Percentiles rank a stretch among this genome's conserved stretches.
Conservation (phyloP, 768 basidiomycete species). For the Coprinellus aureogranulatus region DNA sequence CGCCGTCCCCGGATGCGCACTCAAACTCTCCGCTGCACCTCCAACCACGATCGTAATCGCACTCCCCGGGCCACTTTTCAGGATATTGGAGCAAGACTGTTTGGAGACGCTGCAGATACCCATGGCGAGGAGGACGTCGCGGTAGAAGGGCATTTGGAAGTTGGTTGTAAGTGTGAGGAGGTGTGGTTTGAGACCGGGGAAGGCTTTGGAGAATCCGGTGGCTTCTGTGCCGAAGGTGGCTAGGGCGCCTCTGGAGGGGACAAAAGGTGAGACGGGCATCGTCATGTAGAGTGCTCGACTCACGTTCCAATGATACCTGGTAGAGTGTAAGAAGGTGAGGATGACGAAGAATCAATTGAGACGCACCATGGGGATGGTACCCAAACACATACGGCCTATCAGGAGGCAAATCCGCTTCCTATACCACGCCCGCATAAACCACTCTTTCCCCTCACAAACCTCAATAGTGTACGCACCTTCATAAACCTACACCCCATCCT, state of each 20-base stretch:
- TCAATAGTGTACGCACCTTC: constrained; percentile 41
- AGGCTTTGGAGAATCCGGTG: constrained; percentile 84
- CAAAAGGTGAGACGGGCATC: neutral
- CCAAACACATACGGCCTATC: constrained; percentile 96
- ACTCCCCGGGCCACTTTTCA: constrained; percentile 57
- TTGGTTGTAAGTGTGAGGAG: constrained; percentile 88
- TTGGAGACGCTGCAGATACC: constrained; percentile 95
- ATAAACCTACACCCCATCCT: constrained; percentile 35
- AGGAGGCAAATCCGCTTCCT: constrained; percentile 90
- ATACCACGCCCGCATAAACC: no score
- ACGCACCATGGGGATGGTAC: constrained; percentile 88
- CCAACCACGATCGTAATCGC: constrained; percentile 96
- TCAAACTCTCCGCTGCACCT: constrained; percentile 91
- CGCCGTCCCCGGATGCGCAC: constrained; percentile 95
- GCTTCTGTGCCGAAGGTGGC: constrained; percentile 97
- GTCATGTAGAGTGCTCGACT: constrained; percentile 22
- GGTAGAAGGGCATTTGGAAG: constrained; percentile 89
- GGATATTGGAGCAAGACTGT: constrained; percentile 83
- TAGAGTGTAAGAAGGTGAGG: neutral
- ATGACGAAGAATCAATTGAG: constrained; percentile 1
- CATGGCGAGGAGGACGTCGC: constrained; percentile 82
- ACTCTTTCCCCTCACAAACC: constrained; percentile 6
- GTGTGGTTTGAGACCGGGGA: constrained; percentile 91
- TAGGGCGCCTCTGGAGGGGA: constrained; percentile 69
- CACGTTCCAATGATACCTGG: constrained; percentile 97